phyloP scores from a whole-genome alignment of 768 basidiomycete species.

The Tulasnella sp. region DNA sequence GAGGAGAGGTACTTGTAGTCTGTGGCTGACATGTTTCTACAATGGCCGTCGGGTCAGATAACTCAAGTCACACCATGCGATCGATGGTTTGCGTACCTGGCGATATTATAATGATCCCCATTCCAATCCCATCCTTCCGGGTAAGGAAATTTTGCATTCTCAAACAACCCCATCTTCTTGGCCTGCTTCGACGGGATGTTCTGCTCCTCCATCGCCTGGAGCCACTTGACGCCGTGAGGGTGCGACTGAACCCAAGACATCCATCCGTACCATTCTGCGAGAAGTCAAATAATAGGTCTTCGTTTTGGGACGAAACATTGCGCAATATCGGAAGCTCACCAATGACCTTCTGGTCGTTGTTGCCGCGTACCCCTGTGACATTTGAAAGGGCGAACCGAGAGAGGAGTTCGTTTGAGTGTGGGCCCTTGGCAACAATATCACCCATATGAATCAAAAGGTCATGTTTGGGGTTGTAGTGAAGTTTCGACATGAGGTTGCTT shows the following conservation, averaged over 20 bases:
- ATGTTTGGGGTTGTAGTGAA: slow-evolving; percentile 45
- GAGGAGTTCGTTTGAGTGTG: slow-evolving; percentile 51
- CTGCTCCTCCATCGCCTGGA: slow-evolving; percentile 28
- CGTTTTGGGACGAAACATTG: not conserved
- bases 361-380: slow-evolving; percentile 77
- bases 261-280: slow-evolving; percentile 76
- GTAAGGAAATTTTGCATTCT: slow-evolving; percentile 29
- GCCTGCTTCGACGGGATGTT: slow-evolving; percentile 24
- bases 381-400: slow-evolving; percentile 51
- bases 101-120: slow-evolving; percentile 66
- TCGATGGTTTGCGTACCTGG: slow-evolving; percentile 33
- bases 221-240: slow-evolving; percentile 42
- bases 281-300: not conserved
- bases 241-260: slow-evolving; percentile 57
- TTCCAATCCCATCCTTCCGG: slow-evolving; percentile 63
- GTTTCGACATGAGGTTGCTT: slow-evolving; percentile 50
- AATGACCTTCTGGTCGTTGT: slow-evolving; percentile 84
- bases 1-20: slow-evolving; percentile 60
- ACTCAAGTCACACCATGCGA: not conserved
- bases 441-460: slow-evolving; percentile 77
- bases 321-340: not conserved
- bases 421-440: slow-evolving; percentile 67
- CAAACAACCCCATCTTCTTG: slow-evolving; percentile 7
- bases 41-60: not conserved
- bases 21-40: slow-evolving; percentile 40